Conservation (phyloP, 1,284 basidiomycete genomes). For the Cryptococcus depauperatus region DNA sequence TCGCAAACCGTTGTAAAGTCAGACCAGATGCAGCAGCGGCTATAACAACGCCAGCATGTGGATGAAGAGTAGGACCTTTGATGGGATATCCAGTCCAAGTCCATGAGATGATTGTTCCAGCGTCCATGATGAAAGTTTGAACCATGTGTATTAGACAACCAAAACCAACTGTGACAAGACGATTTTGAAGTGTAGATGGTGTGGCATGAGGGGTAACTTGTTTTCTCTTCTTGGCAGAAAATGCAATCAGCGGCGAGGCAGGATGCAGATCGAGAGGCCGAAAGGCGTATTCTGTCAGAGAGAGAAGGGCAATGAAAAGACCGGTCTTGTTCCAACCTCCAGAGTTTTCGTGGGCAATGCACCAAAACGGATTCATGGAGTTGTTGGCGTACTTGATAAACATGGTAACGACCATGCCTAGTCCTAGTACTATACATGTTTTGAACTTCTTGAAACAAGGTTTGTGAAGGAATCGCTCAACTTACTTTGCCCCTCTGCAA, state of each 20-base stretch:
- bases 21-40: constrained; percentile 53
- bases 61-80: constrained; percentile 64
- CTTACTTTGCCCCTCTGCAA: constrained; percentile 53
- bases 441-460: constrained; percentile 1
- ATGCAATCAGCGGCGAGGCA: constrained; percentile 16
- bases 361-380: constrained; percentile 82
- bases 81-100: constrained; percentile 83
- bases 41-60: constrained; percentile 64
- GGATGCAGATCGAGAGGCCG: constrained; percentile 35
- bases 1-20: not conserved
- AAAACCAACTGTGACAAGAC: constrained; percentile 50
- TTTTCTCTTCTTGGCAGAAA: constrained; percentile 11
- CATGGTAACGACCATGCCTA: constrained; percentile 62
- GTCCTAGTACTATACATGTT: constrained; percentile 51
- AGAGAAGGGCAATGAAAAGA: constrained; percentile 44
- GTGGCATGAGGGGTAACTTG: not conserved
- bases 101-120: constrained; percentile 79
- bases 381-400: constrained; percentile 71
- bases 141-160: constrained; percentile 68
- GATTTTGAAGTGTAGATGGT: constrained; percentile 13
- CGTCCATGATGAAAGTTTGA: constrained; percentile 70
- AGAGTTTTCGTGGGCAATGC: constrained; percentile 58
- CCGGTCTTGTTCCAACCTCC: constrained; percentile 68
- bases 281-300: constrained; percentile 33
- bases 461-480: constrained; percentile 5